Evolutionary conservation across 768 basidiomycete genomes (phyloP), one percentile per base, ranked within the genome.

Genomic region (Psilocybe sp.): DNA sequence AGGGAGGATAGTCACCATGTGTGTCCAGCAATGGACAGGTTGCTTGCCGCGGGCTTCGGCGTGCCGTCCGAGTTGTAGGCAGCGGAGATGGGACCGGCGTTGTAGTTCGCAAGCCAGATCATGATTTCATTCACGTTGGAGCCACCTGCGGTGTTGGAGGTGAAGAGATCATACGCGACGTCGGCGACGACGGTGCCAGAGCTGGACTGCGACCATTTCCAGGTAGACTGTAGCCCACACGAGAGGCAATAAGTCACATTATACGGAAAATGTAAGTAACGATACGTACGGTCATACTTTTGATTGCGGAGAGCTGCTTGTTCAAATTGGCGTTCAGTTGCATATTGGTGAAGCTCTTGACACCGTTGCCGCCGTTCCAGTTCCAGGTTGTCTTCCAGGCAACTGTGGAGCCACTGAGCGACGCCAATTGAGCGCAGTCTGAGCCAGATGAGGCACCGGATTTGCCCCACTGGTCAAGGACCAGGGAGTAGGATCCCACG

Each of bases 131-230:
- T 74, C 23, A 64, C 68, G 46, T 73, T 73, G 35, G 71, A 63
- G 31, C 83, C 83, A 1, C 76, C 76, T 33, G 79, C 37, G 4
- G 68, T 67, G 51, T 57, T 58, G 2, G 84, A 77, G 0, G 84
- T 86, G 70, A 87, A 87, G 1, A 86, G 51, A 53, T 87, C 85
- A 51, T 74, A 87, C 5, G 84, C 80, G 20, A 84, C 72, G 49
- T 86, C 73, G 0, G 78, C 75, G 19, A 80, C 76, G 49, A 80
- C 64, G 1, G 60, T 62, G 4, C 69, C 74, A 4, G 69, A 65
- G 10, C 62, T 63, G 12, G 56, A 56, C 51, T 81, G 78, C 5
- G 71, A 72, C 85, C 85, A 86, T 1, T 62, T 47, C 85, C 85
- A 87, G 0, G 60, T 66, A 31, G 79, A 56, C 84, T 83, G 36